Evolutionary conservation across 345 rosid species (phyloP), one percentile per base, ranked within the genome.

Genomic region (Passiflora organensis): DNA sequence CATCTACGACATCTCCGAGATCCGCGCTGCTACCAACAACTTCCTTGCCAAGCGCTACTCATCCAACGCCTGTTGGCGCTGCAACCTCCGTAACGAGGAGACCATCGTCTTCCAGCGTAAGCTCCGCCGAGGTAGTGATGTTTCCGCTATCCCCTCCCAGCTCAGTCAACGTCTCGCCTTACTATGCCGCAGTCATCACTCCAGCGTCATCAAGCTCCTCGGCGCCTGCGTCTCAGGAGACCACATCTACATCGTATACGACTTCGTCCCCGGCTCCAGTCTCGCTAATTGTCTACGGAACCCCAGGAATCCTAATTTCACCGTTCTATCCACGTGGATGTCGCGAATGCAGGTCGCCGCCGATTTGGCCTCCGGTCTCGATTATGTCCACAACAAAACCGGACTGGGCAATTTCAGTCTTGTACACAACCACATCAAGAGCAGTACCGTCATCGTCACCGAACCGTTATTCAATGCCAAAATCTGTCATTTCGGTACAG

Each of bases 331-430:
- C 6, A 75, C 73, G 3, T 91, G 98, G 98, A 73, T 59, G 16
- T 88, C 96, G n/a, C 41, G 95, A 59, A 88, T 88, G 70, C 95
- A 81, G 75, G 74, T 91, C 52, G 91, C 86, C 0, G 73, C 96
- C 1, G 95, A 88, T 63, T 67, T 91, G 45, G 95, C 98, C 22
- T 81, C 83, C 51, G 84, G 90, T 9, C 88, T 91, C 13, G 96
- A 91, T 60, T 91, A 91, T 62, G 76, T 91, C 64, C 98, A 91
- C 73, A 76, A 82, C 51, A 79, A 74, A 14, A 88, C 82, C 0
- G 96, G 95, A 0, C 55, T 88, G n/a, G 34, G 34, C 34, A 82
- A 75, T 62, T 53, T 80, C 32, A 79, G 59, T 14, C 66, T 88
- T 0, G 90, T 86, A 5, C 98, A 91, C 38, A 88, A 88, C 43